Evolutionary conservation across 768 basidiomycete genomes (phyloP), one percentile per base, ranked within the genome.

Genomic region (Sistotremastrum niveocremeum): DNA sequence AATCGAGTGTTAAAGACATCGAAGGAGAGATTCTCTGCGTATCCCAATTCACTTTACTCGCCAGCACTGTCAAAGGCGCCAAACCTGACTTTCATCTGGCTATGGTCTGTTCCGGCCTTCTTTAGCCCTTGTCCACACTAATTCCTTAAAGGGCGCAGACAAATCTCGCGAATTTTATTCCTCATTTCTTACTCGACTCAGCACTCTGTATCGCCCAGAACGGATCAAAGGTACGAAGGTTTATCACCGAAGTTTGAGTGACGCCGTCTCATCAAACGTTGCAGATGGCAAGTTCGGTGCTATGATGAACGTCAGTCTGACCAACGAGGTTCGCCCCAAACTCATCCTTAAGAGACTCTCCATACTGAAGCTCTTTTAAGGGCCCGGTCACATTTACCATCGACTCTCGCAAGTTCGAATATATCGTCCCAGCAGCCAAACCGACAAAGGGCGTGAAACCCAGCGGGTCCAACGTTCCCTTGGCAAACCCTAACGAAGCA

Each of bases 81-180:
- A 89, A 91, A 57, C 85, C 85, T 9, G 90, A 95, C 61, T 97
- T 97, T 54, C 91, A 93, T 62, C 74, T 74, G 12, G 85, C 91
- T 5, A 95, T 95, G 90, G 90, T 89, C 46, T 12, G 74, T 56
- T 29, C 42, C 42, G 7, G 33, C 35, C 41, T 30, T 38, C 44
- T 36, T 39, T 49, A 10, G 8, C 50, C 33, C 28, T 34, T 36
- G 3, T 46, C 35, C 8, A 34, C 28, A 12, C 31, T 20, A 41
- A 11, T 39, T 47, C 37, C 47, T 55, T 46, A 12, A 56, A 91
- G 90, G 61, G 78, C 1, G 62, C 81, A 34, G 78, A 79, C 46
- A 60, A 73, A 12, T 85, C 87, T 9, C 73, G 74, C 53, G 62
- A 70, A 35, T 60, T 86, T 60, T 97, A 97, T 57, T 63, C 69